phyloP scores from a whole-genome alignment of 1,139 yeast species.

The Torulaspora globosa region DNA sequence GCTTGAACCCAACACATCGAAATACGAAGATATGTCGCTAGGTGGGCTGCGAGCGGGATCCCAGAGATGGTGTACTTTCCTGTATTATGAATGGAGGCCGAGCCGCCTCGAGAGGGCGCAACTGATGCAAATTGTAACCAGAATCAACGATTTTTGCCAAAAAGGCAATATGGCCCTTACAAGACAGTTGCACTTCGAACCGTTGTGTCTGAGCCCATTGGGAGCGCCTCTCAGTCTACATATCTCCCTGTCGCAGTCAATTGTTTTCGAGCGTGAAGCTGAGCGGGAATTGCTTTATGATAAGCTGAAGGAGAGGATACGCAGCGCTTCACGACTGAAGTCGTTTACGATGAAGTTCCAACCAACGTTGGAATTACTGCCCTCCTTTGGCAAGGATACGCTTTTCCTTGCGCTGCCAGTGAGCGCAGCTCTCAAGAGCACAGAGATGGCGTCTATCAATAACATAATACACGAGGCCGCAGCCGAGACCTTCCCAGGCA shows the following conservation, averaged over 20 bases:
- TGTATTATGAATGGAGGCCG: slow-evolving; percentile 28
- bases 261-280: slow-evolving; percentile 13
- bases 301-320: slow-evolving; percentile 10
- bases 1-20: slow-evolving; percentile 23
- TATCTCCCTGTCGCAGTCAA: slow-evolving; percentile 23
- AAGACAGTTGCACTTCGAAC: slow-evolving; percentile 18
- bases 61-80: slow-evolving; percentile 20
- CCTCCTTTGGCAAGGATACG: slow-evolving; percentile 13
- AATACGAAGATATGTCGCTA: slow-evolving; percentile 7
- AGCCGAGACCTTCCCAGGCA: slow-evolving; percentile 7
- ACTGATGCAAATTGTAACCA: slow-evolving; percentile 10
- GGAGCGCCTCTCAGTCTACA: slow-evolving; percentile 30
- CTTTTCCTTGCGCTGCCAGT: slow-evolving; percentile 19
- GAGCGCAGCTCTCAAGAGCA: slow-evolving; percentile 8
- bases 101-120: slow-evolving; percentile 12
- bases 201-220: slow-evolving; percentile 22
- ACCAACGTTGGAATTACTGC: slow-evolving; percentile 14
- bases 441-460: slow-evolving; percentile 5
- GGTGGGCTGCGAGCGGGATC: not conserved
- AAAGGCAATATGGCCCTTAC: slow-evolving; percentile 3
- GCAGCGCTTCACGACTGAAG: slow-evolving; percentile 1
- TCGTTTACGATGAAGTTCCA: slow-evolving; percentile 20
- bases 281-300: slow-evolving; percentile 17
- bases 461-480: slow-evolving; percentile 8
- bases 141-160: slow-evolving; percentile 12